Percentiles rank a stretch among this genome's conserved stretches.
These are phyloP conservation scores for Tarenaya hassleriana DNA, from an alignment of 345 rosid genomes.

Conservation along the genomic window DNA sequence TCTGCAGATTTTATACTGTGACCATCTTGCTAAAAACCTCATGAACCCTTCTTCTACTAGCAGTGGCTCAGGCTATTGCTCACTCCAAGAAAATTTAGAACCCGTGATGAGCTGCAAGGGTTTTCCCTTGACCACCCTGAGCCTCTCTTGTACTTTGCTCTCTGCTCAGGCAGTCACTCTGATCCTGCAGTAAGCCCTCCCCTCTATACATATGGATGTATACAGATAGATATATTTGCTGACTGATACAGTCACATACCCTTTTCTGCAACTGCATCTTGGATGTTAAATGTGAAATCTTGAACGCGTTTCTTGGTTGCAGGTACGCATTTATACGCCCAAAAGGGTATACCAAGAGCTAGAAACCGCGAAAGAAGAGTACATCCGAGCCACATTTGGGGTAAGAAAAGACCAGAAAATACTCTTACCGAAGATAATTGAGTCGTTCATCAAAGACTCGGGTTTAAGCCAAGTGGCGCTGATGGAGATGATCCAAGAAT, in stretches of 20 bases:
- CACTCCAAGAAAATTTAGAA: conserved; percentile 68
- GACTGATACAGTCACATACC: not conserved
- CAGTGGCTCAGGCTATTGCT: conserved; percentile 78
- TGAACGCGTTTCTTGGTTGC: conserved; percentile 10
- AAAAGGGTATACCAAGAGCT: conserved; percentile 74
- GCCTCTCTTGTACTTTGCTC: conserved; percentile 75
- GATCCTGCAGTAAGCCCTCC: conserved; percentile 74
- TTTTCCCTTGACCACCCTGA: conserved; percentile 62
- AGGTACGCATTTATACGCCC: conserved; percentile 76
- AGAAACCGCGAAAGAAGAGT: conserved; percentile 79
- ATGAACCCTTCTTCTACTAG: conserved; percentile 20
- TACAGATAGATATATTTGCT: not conserved
- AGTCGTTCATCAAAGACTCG: conserved; percentile 67
- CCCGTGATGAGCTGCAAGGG: conserved; percentile 58
- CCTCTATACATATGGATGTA: conserved; percentile 4
- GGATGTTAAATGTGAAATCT: conserved; percentile 12
- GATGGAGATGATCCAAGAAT: conserved; percentile 64
- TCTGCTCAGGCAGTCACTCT: conserved; percentile 89
- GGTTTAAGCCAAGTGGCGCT: conserved; percentile 47
- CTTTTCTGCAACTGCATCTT: not conserved
- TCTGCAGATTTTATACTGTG: not conserved
- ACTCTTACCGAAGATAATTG: conserved; percentile 70
- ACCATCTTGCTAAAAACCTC: too few relatives aligned
- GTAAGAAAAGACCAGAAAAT: conserved; percentile 68
- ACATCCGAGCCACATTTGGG: conserved; percentile 67